Percentiles rank a stretch among this genome's conserved stretches.
phyloP scores from a whole-genome alignment of 1,139 yeast genomes.

The Barnettozyma hawaiiensis region DNA sequence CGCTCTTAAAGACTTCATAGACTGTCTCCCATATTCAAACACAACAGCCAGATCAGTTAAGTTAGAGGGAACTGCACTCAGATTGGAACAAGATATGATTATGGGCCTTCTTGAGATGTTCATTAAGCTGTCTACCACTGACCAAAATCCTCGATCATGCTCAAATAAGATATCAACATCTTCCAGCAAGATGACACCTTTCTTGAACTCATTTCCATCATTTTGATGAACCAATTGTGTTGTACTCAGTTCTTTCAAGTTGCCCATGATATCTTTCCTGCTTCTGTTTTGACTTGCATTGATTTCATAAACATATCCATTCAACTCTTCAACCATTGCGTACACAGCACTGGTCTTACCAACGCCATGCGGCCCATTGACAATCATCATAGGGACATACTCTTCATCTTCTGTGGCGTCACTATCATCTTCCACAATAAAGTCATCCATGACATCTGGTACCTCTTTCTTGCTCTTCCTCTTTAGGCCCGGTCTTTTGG shows the following conservation, averaged over 20 bases:
- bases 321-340: constrained; percentile 57
- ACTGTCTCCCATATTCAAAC: constrained; percentile 29
- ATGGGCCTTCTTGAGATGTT: constrained; percentile 73
- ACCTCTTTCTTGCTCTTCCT: constrained; percentile 22
- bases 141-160: constrained; percentile 64
- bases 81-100: constrained; percentile 64
- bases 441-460: constrained; percentile 34
- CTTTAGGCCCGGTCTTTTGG: constrained; percentile 32
- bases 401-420: constrained; percentile 30
- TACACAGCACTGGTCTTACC: constrained; percentile 79
- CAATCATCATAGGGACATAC: constrained; percentile 57
- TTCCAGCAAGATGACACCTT: constrained; percentile 72
- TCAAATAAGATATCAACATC: constrained; percentile 83
- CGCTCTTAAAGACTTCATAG: constrained; percentile 26
- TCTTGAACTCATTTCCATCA: constrained; percentile 37
- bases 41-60: constrained; percentile 44
- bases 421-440: constrained; percentile 34
- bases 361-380: constrained; percentile 68
- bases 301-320: constrained; percentile 77
- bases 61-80: constrained; percentile 47
- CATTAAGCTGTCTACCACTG: constrained; percentile 57
- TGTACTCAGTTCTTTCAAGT: constrained; percentile 74
- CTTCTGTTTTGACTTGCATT: constrained; percentile 71
- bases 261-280: constrained; percentile 59
- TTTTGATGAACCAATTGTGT: constrained; percentile 68